Base-by-base conservation (phyloP, 768 basidiomycete genomes). In the Psilocybe tampanensis region DNA sequence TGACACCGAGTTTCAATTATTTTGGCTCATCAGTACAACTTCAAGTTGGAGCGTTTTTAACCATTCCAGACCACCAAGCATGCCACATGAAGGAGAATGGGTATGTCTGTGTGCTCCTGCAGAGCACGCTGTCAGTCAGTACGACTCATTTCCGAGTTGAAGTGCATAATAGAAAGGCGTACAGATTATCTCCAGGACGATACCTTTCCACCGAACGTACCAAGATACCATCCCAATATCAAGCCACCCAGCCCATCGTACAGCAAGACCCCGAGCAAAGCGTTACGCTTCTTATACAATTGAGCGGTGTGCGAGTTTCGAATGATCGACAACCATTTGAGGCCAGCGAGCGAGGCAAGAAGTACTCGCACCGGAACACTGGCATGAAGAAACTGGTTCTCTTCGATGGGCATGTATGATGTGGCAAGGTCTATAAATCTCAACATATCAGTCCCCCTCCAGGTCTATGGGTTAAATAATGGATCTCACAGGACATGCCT, bases 351-450 rank as follows among this genome's bases (percentile, higher is more conserved):
- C 22, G 18, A 42, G 0, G 50, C 50, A 17, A 52, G 50, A 8
- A 52, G n/a, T 7, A 52, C 24, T 1, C 50, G 21, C 4, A 52
- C 39, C 1, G 50, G 50, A 13, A 34, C 50, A 22, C 50, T 52
- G 2, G 50, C 50, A 34, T 52, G 22, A 4, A 52, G 50, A 34
- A 52, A 52, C 13, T 52, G 50, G 39, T 52, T 52, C n/a, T 52
- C 36, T 21, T 11, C 36, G 9, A 52, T 52, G 7, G 50, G 50
- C 50, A 52, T 52, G 21, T 52, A 52, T 1, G 50, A 52, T 7
- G 50, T 42, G 11, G 50, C 4, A 39, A 52, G 23, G 23, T 52
- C 50, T 52, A n/a, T n/a, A n/a, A n/a, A n/a, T n/a, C n/a, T n/a
- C n/a, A n/a, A n/a, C n/a, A n/a, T n/a, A n/a, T n/a, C n/a, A n/a